Evolutionary conservation across 139 green algal species (phyloP), one percentile per base, ranked within the genome.

Genomic region (Chlamydomonas sphaeroides): DNA sequence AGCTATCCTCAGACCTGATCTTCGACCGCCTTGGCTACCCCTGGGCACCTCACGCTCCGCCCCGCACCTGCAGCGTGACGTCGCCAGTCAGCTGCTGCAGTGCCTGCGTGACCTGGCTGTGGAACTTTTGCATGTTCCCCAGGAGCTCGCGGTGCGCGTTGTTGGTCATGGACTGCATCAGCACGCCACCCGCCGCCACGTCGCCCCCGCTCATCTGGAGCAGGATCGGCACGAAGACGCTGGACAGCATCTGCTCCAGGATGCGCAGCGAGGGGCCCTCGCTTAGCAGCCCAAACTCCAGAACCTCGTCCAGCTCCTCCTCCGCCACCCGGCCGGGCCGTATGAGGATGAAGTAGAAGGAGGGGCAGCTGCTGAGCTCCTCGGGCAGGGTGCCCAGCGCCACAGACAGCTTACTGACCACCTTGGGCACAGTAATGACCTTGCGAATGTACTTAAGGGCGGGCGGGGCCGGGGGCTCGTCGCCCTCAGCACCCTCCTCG

Each of bases 81-180:
- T 95, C 92, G 0, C 91, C 91, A 33, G 81, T 92, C 18, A 95
- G 87, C 86, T 95, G 92, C 90, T 93, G 91, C 80, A 93, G 61
- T 28, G 90, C 80, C 62, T 95, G 92, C 38, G 65, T 85, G 59
- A 90, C 87, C 86, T 95, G 92, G 38, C 66, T 87, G 49, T 92
- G 68, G 86, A 94, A 95, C 85, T 94, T 94, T 66, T 93, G 89
- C 88, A 93, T 91, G 80, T 89, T 92, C 61, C 79, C 69, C 66
- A 94, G 72, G 70, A 95, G 88, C 74, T 95, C 92, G 32, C 87
- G 81, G 83, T 85, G 83, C 38, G 63, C 66, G 68, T n/a, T 85
- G 80, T 80, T 83, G 28, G 79, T 78, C 42, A 80, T 65, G 61
- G 62, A 48, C 83, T 84, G 83, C 78, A 84, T 82, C 35, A 67